Evolutionary conservation across 2,329 filamentous ascomycete species (phyloP).

Genomic region (Coniochaeta ligniaria): DNA sequence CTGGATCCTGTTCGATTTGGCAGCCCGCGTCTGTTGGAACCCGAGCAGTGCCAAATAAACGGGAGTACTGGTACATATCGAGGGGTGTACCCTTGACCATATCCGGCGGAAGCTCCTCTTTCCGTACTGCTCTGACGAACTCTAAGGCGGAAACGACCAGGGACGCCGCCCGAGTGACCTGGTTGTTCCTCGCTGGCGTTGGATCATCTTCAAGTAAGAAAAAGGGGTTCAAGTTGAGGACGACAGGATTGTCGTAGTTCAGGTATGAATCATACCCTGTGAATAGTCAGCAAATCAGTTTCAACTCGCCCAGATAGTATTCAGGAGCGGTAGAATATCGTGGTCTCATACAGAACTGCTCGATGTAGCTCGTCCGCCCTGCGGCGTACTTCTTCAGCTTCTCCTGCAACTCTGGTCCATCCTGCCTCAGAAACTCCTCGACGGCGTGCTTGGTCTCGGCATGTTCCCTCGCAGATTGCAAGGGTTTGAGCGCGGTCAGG

Average conservation of each 20-base stretch:
- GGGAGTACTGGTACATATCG: conserved; percentile 97
- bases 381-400: conserved; percentile 85
- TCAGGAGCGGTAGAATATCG: background rate
- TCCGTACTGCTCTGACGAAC: conserved; percentile 87
- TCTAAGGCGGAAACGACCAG: conserved; percentile 83
- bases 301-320: background rate
- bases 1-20: conserved; percentile 88
- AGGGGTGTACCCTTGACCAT: conserved; percentile 75
- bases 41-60: conserved; percentile 88
- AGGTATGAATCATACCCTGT: conserved; percentile 97
- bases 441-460: conserved; percentile 75
- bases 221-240: conserved; percentile 95
- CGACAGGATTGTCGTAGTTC: conserved; percentile 95
- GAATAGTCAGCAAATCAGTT: conserved; percentile 15
- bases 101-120: conserved; percentile 88
- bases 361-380: conserved; percentile 92
- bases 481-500: conserved; percentile 67
- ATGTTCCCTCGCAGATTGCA: conserved; percentile 77
- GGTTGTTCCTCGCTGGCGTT: conserved; percentile 91
- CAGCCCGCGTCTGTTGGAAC: conserved; percentile 93
- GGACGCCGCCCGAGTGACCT: conserved; percentile 89
- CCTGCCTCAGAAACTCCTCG: conserved; percentile 70
- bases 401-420: conserved; percentile 81
- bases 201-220: conserved; percentile 97
- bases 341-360: conserved; percentile 87